Conservation (phyloP, 2,329 filamentous ascomycete species). For the Teratosphaeria viscida region DNA sequence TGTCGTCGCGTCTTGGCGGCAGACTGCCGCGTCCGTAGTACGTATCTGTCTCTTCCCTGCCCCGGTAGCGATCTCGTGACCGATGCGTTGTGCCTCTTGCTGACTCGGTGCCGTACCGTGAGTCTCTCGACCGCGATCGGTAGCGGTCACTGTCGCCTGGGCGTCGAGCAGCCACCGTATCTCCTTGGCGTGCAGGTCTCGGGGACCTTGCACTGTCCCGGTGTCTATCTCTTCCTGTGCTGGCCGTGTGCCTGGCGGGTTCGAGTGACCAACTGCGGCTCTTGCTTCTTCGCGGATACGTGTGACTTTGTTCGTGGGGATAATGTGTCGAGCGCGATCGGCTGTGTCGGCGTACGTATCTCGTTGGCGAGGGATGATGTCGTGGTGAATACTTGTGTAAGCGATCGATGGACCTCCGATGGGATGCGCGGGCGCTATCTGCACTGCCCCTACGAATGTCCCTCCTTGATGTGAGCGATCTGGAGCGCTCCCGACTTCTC, state of each 20-base stretch:
- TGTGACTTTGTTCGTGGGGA: slow-evolving; percentile 8
- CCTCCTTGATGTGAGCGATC: not conserved
- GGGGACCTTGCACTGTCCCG: slow-evolving; percentile 23
- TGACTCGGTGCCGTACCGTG: slow-evolving; percentile 25
- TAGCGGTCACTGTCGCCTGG: slow-evolving; percentile 24
- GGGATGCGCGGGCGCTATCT: not conserved
- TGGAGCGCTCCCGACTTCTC: slow-evolving; percentile 3
- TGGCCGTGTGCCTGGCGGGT: slow-evolving; percentile 2
- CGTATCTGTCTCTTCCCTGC: not conserved
- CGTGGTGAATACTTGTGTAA: not conserved
- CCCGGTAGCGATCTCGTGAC: slow-evolving; percentile 20
- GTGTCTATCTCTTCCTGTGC: slow-evolving; percentile 4
- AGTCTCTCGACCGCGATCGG: slow-evolving; percentile 31
- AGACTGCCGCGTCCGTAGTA: not conserved
- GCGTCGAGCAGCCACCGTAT: slow-evolving; percentile 13
- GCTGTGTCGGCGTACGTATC: slow-evolving; percentile 11
- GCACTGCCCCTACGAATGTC: not conserved
- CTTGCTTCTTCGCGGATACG: slow-evolving; percentile 28
- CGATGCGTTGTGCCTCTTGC: slow-evolving; percentile 22
- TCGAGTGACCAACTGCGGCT: not conserved
- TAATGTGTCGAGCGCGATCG: slow-evolving; percentile 11
- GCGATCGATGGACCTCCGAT: not conserved
- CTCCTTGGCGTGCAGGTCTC: slow-evolving; percentile 11
- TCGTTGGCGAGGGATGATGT: slow-evolving; percentile 8
- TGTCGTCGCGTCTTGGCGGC: slow-evolving; percentile 1